Evolutionary conservation across 805 yeast species (phyloP).

Genomic region (Spathaspora gorwiae): DNA sequence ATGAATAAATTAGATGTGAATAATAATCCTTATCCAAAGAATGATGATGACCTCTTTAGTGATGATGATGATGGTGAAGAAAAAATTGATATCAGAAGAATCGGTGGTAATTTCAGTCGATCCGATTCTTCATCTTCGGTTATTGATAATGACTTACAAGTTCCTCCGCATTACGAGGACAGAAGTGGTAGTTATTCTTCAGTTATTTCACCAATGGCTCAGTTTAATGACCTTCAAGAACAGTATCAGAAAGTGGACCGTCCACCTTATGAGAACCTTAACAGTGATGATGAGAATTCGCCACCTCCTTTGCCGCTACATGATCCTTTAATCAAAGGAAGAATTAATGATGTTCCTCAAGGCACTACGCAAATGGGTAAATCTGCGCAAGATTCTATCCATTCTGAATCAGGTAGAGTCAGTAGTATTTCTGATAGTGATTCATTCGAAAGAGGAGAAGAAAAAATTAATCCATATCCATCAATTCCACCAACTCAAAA

Average conservation of each 20-base stretch:
- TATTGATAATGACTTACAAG: slow-evolving; percentile 13
- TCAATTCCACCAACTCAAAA: slow-evolving; percentile 3
- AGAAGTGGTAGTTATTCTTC: slow-evolving; percentile 34
- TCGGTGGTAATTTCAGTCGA: slow-evolving; percentile 11
- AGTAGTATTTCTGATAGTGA: slow-evolving; percentile 14
- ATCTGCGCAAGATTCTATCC: slow-evolving; percentile 14
- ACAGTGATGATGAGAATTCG: slow-evolving; percentile 6
- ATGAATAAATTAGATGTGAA: slow-evolving; percentile 20
- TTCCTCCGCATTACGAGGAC: slow-evolving; percentile 19
- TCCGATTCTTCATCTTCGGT: slow-evolving; percentile 3
- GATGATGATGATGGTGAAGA: slow-evolving; percentile 24
- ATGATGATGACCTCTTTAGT: slow-evolving; percentile 34
- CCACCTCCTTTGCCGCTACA: slow-evolving; percentile 12
- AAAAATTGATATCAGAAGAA: slow-evolving; percentile 17
- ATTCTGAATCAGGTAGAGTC: slow-evolving; percentile 22
- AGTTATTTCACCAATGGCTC: slow-evolving; percentile 41
- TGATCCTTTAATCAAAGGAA: slow-evolving; percentile 5
- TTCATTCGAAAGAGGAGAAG: slow-evolving; percentile 2
- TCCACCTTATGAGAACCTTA: slow-evolving; percentile 1
- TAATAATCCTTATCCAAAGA: slow-evolving; percentile 30
- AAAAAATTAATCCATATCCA: slow-evolving; percentile 3
- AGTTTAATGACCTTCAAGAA: slow-evolving; percentile 37
- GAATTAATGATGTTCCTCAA: slow-evolving; percentile 12
- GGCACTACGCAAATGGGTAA: slow-evolving; percentile 9
- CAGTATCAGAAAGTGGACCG: slow-evolving; percentile 24